Conservation (phyloP, 2,329 filamentous ascomycete genomes). For the Metarhizium humberi region DNA sequence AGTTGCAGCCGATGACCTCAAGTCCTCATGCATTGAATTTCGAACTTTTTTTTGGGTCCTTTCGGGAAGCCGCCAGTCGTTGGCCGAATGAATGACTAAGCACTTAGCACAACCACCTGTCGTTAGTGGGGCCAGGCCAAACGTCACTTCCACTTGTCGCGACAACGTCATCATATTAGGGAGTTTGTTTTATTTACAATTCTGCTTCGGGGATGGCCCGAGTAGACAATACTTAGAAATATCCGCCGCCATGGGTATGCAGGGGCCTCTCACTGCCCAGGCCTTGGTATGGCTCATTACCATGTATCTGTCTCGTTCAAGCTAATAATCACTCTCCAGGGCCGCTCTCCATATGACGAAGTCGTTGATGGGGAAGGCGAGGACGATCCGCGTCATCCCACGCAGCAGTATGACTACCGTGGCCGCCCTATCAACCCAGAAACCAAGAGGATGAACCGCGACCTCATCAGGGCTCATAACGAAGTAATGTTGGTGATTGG, state of each 20-base stretch:
- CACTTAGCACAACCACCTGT: neutral
- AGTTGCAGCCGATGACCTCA: neutral
- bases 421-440: constrained; percentile 47
- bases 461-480: constrained; percentile 51
- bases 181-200: neutral
- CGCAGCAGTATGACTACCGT: constrained; percentile 44
- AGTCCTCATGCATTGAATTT: neutral
- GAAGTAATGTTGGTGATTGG: constrained; percentile 56
- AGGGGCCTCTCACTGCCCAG: constrained; percentile 46
- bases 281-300: constrained; percentile 35
- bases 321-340: constrained; percentile 24
- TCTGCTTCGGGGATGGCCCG: neutral
- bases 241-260: constrained; percentile 35
- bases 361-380: constrained; percentile 41
- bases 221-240: neutral
- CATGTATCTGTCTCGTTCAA: constrained; percentile 1
- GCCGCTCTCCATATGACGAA: constrained; percentile 51
- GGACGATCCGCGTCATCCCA: constrained; percentile 27
- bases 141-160: neutral
- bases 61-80: constrained; percentile 3
- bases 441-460: constrained; percentile 44
- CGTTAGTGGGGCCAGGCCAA: neutral
- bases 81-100: neutral
- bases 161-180: neutral
- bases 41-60: constrained; percentile 5